A percentile compares a stretch with the other conserved stretches of the same genome.
phyloP scores from a whole-genome alignment of 225 moss, liverwort and hornwort species.

The Rhytidiadelphus loreus region DNA sequence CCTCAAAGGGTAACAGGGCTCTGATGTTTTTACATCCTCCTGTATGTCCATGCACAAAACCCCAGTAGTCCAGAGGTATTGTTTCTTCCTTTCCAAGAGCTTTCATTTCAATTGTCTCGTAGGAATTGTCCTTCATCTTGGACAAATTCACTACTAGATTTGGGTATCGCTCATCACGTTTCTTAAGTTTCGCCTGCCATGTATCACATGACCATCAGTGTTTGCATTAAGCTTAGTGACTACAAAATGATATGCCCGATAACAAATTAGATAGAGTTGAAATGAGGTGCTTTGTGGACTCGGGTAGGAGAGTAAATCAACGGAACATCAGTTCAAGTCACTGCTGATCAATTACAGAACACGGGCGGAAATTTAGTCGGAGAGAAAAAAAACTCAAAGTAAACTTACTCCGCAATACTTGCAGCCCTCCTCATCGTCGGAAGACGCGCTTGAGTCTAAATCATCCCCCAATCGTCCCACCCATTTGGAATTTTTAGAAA shows the following conservation, averaged over 20 bases:
- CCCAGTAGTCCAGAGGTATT: constrained; percentile 43
- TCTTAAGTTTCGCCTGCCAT: constrained; percentile 27
- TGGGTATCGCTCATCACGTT: constrained; percentile 28
- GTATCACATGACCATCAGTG: not conserved
- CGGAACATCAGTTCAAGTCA: not conserved
- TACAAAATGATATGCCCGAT: not conserved
- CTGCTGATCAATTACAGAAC: not conserved
- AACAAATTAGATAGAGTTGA: not conserved
- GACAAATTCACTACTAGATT: constrained; percentile 21
- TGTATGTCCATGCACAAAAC: constrained; percentile 32
- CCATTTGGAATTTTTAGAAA: not conserved
- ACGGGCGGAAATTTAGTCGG: not conserved
- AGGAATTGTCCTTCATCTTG: constrained; percentile 18
- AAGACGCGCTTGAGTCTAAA: constrained; percentile 1
- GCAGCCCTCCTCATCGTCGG: constrained; percentile 27
- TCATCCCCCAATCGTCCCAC: not conserved
- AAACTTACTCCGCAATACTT: constrained; percentile 54
- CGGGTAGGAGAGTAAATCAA: not conserved
- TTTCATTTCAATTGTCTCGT: constrained; percentile 49
- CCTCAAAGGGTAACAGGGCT: constrained; percentile 51
- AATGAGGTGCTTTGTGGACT: not conserved
- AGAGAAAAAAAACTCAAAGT: not conserved
- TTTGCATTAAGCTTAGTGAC: not conserved
- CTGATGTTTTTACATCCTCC: constrained; percentile 26
- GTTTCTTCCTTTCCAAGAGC: constrained; percentile 22